Evolutionary conservation across 345 rosid species (phyloP).

Genomic region (Durio zibethinus): DNA sequence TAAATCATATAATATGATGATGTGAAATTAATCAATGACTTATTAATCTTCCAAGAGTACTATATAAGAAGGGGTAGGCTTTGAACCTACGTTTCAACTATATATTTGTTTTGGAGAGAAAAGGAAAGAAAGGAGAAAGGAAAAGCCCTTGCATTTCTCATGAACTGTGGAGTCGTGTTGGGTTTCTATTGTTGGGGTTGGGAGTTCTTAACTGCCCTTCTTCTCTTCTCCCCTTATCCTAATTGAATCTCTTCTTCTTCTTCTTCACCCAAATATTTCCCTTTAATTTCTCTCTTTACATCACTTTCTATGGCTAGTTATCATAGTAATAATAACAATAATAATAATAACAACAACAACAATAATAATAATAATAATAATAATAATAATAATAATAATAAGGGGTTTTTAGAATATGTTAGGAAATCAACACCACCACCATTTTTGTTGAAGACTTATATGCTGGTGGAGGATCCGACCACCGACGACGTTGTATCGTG

Average conservation of each 20-base stretch:
- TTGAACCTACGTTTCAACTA: slow-evolving; percentile 38
- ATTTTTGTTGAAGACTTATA: slow-evolving; percentile 68
- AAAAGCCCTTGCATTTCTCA: slow-evolving; percentile 41
- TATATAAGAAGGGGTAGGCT: slow-evolving; percentile 21
- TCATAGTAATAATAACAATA: too few species aligned
- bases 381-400: neutral
- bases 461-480: slow-evolving; percentile 69
- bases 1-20: too few species aligned
- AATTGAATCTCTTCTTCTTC: neutral
- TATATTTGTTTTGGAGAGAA: neutral
- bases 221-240: slow-evolving; percentile 36
- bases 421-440: slow-evolving; percentile 56
- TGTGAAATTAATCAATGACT: neutral
- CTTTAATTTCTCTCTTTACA: too few species aligned
- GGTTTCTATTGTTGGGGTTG: slow-evolving; percentile 65
- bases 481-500: slow-evolving; percentile 72
- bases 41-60: neutral
- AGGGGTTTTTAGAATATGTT: slow-evolving; percentile 37
- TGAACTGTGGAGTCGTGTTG: slow-evolving; percentile 68
- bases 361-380: too few species aligned
- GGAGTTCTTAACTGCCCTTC: slow-evolving; percentile 65
- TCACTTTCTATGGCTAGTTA: too few species aligned
- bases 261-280: neutral
- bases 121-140: too few species aligned
- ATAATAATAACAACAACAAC: too few species aligned